Conservation (phyloP, 225 moss, liverwort and hornwort species). For the Neckera pumila region DNA sequence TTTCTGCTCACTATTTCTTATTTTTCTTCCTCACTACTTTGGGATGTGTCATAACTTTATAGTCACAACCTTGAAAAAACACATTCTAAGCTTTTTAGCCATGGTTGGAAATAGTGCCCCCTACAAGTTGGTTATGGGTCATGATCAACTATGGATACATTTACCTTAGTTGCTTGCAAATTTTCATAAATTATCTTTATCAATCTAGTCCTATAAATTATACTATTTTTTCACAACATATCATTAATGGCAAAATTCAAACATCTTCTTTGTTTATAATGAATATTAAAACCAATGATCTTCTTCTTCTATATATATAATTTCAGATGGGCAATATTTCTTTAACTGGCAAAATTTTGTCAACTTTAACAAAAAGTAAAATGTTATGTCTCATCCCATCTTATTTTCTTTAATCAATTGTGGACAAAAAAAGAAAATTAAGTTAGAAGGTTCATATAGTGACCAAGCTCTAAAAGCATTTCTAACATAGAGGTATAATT, state of each 20-base stretch:
- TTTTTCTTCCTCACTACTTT: too few species aligned
- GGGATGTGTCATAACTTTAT: too few species aligned
- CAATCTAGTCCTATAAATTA: background rate
- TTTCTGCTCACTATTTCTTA: too few species aligned
- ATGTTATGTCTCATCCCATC: background rate
- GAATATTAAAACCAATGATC: background rate
- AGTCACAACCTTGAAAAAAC: too few species aligned
- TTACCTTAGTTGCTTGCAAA: background rate
- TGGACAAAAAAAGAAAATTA: background rate
- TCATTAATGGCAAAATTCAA: background rate
- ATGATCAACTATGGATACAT: too few species aligned
- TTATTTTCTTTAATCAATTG: background rate
- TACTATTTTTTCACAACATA: background rate
- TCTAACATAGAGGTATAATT: rapidly evolving
- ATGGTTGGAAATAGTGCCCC: too few species aligned
- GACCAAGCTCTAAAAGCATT: rapidly evolving
- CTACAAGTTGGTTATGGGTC: too few species aligned
- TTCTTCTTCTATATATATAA: background rate
- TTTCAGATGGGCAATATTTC: background rate
- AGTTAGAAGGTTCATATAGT: background rate
- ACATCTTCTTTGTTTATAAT: background rate
- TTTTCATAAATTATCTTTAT: background rate
- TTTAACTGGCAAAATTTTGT: background rate
- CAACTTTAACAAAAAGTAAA: rapidly evolving
- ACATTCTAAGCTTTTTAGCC: too few species aligned